phyloP scores from a whole-genome alignment of 225 moss, liverwort and hornwort species.

The Polytrichum commune region DNA sequence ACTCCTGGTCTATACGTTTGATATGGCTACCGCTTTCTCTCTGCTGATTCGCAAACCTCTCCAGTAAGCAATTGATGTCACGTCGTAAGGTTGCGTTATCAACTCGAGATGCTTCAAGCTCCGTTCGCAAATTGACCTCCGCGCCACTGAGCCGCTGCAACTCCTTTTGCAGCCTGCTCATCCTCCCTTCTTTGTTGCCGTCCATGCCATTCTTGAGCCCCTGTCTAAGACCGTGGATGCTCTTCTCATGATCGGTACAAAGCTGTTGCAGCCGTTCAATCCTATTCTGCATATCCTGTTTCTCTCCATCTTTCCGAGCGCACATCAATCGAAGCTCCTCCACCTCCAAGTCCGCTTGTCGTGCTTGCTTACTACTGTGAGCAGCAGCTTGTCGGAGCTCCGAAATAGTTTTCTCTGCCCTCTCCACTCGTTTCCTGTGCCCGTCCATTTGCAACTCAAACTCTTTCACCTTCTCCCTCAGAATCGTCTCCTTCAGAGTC shows the following conservation, averaged over 20 bases:
- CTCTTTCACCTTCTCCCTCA: slow-evolving; percentile 81
- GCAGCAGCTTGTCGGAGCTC: slow-evolving; percentile 77
- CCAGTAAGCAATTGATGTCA: slow-evolving; percentile 56
- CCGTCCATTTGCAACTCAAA: slow-evolving; percentile 95
- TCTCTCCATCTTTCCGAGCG: slow-evolving; percentile 66
- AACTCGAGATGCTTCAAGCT: slow-evolving; percentile 62
- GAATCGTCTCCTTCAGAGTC: slow-evolving; percentile 63
- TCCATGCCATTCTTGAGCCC: slow-evolving; percentile 74
- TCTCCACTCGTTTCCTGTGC: slow-evolving; percentile 88
- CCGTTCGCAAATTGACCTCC: slow-evolving; percentile 68
- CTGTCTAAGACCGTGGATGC: slow-evolving; percentile 78
- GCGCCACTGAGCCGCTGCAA: slow-evolving; percentile 77
- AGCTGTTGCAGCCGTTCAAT: slow-evolving; percentile 79
- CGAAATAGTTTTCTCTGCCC: slow-evolving; percentile 81
- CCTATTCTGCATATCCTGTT: slow-evolving; percentile 62
- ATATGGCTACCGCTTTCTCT: slow-evolving; percentile 29
- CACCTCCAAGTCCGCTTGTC: slow-evolving; percentile 67
- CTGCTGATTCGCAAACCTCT: slow-evolving; percentile 53
- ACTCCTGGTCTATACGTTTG: slow-evolving; percentile 49
- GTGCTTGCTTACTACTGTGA: slow-evolving; percentile 70
- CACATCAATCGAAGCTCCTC: slow-evolving; percentile 65
- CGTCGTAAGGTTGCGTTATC: slow-evolving; percentile 55
- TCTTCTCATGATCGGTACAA: slow-evolving; percentile 80
- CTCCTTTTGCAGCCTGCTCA: slow-evolving; percentile 69
- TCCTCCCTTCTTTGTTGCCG: slow-evolving; percentile 57